Conservation (phyloP, 495 filamentous ascomycete genomes). For the Elaphomyces granulatus region DNA sequence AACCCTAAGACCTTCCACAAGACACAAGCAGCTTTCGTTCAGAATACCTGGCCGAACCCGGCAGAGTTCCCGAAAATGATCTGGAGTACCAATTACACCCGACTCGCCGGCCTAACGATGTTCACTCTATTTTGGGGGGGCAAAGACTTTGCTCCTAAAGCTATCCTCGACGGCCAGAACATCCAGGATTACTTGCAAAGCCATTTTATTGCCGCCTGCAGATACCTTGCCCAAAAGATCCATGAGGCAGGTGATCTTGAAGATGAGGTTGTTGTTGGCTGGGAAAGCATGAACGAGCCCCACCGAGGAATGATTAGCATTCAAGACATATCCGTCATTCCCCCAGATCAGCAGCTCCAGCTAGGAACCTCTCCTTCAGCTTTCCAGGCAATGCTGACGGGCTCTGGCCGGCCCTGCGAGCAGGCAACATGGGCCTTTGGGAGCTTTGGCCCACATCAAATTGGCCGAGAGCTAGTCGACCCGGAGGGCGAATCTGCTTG, state of each 20-base stretch:
- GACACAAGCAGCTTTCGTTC: conserved; percentile 86
- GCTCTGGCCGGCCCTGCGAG: conserved; percentile 79
- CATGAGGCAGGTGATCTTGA: conserved; percentile 84
- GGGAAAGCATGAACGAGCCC: conserved; percentile 92
- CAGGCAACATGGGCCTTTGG: conserved; percentile 89
- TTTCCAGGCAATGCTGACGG: conserved; percentile 85
- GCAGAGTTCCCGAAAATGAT: conserved; percentile 94
- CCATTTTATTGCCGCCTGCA: conserved; percentile 68
- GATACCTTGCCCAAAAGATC: conserved; percentile 68
- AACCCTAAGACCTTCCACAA: conserved; percentile 71
- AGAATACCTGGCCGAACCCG: conserved; percentile 85
- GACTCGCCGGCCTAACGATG: conserved; percentile 75
- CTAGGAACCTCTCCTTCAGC: conserved; percentile 89
- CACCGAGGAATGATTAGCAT: conserved; percentile 80
- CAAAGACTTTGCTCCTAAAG: conserved; percentile 88
- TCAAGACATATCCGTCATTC: conserved; percentile 68
- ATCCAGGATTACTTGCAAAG: conserved; percentile 92
- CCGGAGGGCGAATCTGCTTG: conserved; percentile 76
- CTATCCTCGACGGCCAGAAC: conserved; percentile 84
- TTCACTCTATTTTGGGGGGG: conserved; percentile 93
- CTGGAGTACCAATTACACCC: conserved; percentile 93
- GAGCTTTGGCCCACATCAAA: conserved; percentile 78
- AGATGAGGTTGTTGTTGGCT: conserved; percentile 78
- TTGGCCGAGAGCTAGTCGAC: conserved; percentile 68
- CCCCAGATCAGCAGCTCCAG: conserved; percentile 77